A percentile compares a stretch with the other conserved stretches of the same genome.
phyloP scores from a whole-genome alignment of 371 early-diverging fungal species.

The Funneliformis caledonium region DNA sequence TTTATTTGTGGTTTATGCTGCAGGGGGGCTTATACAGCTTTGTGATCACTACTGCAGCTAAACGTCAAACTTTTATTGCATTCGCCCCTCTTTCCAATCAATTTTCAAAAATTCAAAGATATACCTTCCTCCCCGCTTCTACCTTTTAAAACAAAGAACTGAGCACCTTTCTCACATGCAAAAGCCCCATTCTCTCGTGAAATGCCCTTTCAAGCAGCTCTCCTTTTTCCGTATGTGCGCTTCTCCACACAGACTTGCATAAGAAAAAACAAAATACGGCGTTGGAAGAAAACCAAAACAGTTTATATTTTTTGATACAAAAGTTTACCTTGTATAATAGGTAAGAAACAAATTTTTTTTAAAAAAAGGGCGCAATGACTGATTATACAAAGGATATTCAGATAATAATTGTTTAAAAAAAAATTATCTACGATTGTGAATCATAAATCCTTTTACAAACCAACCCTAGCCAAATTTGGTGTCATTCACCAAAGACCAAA shows the following conservation, averaged over 20 bases:
- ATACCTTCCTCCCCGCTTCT: neutral
- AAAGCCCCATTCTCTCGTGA: conserved; percentile 8
- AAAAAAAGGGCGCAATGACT: conserved; percentile 11
- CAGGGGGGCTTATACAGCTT: conserved; percentile 13
- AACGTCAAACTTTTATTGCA: conserved; percentile 36
- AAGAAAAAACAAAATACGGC: conserved; percentile 4
- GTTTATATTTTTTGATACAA: conserved; percentile 11
- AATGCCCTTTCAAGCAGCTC: conserved; percentile 2
- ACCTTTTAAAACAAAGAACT: neutral
- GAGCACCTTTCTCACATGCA: conserved; percentile 5
- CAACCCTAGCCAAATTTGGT: conserved; percentile 15
- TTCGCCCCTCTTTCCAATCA: conserved; percentile 9
- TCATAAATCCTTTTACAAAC: conserved; percentile 27
- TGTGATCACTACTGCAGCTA: neutral
- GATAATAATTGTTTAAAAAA: neutral
- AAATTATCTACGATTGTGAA: conserved; percentile 25
- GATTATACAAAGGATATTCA: conserved; percentile 19
- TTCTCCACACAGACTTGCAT: conserved; percentile 21
- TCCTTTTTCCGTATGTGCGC: neutral
- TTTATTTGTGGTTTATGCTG: neutral
- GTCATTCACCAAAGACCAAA: neutral
- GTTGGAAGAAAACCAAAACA: conserved; percentile 13
- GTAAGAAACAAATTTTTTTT: conserved; percentile 9
- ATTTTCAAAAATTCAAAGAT: conserved; percentile 7
- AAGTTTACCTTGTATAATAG: conserved; percentile 15